Evolutionary conservation across 805 yeast genomes (phyloP), one percentile per base, ranked within the genome.

Genomic region (Torulaspora franciscae): DNA sequence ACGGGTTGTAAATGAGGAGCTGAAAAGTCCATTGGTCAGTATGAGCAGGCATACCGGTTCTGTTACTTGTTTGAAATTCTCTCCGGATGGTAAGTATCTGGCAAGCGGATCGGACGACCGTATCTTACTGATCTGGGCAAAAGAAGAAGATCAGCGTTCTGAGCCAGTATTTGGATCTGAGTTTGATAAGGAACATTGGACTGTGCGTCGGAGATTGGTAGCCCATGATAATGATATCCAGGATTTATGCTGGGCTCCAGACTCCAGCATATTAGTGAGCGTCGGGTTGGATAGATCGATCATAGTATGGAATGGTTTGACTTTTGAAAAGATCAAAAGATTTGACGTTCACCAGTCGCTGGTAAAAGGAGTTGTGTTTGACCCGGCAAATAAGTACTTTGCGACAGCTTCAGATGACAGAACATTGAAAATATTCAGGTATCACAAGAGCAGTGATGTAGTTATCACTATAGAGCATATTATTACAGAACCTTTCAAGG

Each of bases 221-320:
- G 99, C 97, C 1, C 99, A 93, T 65, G 98, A 93, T 52, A 93
- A 91, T 61, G 99, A 93, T 69, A 86, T 93, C 40, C 99, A 93
- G 64, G 99, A 93, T 65, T 82, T 93, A 54, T 95, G 96, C 34
- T 93, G 99, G 98, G 85, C 96, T 1, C 97, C 98, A 0, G 98
- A 91, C 61, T 85, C 95, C 3, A 78, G 87, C 29, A 78, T 93
- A 19, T 69, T 93, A 37, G 96, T 93, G 13, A 85, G 96, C 1
- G 99, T 91, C 8, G 99, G 99, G 0, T 72, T 93, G 46, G 99
- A 93, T 66, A 74, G 96, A 59, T 84, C 93, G 35, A 86, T 93
- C 43, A 85, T 91, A 37, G 81, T 93, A 9, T 93, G 98, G 97
- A 86, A 82, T 58, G 98, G 96, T 3, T 69, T 79, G 2, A 91